Percentiles rank a stretch among this genome's conserved stretches.
Conservation (phyloP, 148 eudicot species). For the Diospyros kaki region DNA sequence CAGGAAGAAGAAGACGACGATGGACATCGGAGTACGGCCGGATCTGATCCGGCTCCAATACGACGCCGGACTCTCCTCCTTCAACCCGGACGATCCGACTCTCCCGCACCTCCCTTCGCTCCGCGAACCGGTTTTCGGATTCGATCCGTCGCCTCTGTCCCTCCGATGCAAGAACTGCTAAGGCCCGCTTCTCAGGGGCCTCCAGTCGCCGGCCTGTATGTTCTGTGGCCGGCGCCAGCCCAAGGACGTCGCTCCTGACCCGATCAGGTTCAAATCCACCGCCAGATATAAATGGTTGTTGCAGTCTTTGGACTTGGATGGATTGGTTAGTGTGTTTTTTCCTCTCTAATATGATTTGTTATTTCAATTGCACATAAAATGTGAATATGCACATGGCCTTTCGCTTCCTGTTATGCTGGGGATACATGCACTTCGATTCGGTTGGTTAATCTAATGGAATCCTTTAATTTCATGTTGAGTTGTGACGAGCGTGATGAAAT, state of each 20-base stretch:
- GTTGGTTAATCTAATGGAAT: too few species aligned
- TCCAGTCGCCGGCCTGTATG: slow-evolving; percentile 46
- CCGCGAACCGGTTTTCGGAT: slow-evolving; percentile 28
- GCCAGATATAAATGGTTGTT: slow-evolving; percentile 61
- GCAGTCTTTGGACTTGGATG: slow-evolving; percentile 65
- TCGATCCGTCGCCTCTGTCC: slow-evolving; percentile 37
- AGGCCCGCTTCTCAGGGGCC: slow-evolving; percentile 51
- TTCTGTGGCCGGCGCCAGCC: slow-evolving; percentile 43
- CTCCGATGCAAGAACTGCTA: slow-evolving; percentile 50
- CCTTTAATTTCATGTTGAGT: too few species aligned
- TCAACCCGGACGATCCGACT: slow-evolving; percentile 36
- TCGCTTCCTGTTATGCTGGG: too few species aligned
- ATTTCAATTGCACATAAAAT: background rate
- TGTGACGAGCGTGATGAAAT: too few species aligned
- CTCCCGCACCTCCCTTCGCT: slow-evolving; percentile 36
- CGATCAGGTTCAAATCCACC: slow-evolving; percentile 47
- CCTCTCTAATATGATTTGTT: background rate
- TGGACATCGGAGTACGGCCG: slow-evolving; percentile 28
- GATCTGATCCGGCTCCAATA: slow-evolving; percentile 42
- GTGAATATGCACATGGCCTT: background rate
- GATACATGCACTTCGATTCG: too few species aligned
- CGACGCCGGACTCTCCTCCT: slow-evolving; percentile 40
- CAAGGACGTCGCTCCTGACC: slow-evolving; percentile 31
- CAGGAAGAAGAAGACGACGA: too few species aligned
- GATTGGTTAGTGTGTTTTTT: slow-evolving; percentile 51